These are phyloP conservation scores for Punica granatum DNA, from an alignment of 345 rosid species.

Conservation along the genomic window DNA sequence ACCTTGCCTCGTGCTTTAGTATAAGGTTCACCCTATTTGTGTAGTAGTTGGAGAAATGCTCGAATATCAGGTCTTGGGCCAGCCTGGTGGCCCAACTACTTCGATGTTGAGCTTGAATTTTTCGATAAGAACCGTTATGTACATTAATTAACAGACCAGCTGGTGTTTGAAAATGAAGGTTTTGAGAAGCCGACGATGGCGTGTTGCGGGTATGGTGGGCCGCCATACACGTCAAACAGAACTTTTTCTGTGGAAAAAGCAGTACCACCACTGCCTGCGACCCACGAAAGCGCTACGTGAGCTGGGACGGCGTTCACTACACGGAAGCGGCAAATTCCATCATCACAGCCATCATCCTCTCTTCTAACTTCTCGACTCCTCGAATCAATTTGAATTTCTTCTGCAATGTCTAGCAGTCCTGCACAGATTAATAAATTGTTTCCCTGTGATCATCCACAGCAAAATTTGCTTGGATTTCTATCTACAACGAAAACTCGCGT, in stretches of 20 bases:
- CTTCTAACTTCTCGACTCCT: slow-evolving; percentile 41
- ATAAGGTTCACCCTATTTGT: neutral
- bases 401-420: slow-evolving; percentile 18
- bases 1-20: neutral
- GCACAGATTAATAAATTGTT: too few species aligned
- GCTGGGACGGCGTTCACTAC: slow-evolving; percentile 74
- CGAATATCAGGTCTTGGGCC: neutral
- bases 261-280: slow-evolving; percentile 34
- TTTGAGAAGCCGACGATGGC: slow-evolving; percentile 46
- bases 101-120: too few species aligned
- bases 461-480: too few species aligned
- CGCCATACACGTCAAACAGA: slow-evolving; percentile 39
- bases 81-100: neutral
- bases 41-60: neutral
- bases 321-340: slow-evolving; percentile 58
- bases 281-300: slow-evolving; percentile 25
- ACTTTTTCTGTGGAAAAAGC: slow-evolving; percentile 31
- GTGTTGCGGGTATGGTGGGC: slow-evolving; percentile 52
- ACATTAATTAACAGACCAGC: neutral
- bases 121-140: neutral
- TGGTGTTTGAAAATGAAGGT: slow-evolving; percentile 20
- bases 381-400: slow-evolving; percentile 31
- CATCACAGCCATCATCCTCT: slow-evolving; percentile 34
- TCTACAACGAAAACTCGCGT: too few species aligned
- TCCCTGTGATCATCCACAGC: too few species aligned